A percentile compares a stretch with the other conserved stretches of the same genome.
Evolutionary conservation across 148 eudicot genomes (phyloP).

Genomic region (Chenopodium suecicum): DNA sequence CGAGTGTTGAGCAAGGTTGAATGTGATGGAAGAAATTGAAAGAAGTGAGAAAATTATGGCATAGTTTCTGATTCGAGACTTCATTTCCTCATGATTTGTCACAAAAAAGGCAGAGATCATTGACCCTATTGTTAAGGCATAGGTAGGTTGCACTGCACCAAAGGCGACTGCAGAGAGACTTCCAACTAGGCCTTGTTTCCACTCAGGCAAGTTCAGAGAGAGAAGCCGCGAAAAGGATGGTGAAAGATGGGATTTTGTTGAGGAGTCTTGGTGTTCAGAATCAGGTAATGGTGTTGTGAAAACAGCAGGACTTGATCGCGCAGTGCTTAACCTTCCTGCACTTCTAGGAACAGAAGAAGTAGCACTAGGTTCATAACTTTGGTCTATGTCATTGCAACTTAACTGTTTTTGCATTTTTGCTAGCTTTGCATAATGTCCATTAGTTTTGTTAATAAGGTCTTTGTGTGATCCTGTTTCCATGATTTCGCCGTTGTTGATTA

Average conservation of each 20-base stretch:
- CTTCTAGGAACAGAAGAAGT: slow-evolving; percentile 50
- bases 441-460: slow-evolving; percentile 44
- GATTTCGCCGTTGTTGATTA: slow-evolving; percentile 51
- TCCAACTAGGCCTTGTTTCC: slow-evolving; percentile 76
- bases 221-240: slow-evolving; percentile 57
- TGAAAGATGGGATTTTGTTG: slow-evolving; percentile 42
- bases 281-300: slow-evolving; percentile 37
- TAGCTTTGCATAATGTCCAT: slow-evolving; percentile 68
- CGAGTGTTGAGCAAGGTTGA: slow-evolving; percentile 68
- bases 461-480: slow-evolving; percentile 71
- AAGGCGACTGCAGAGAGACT: slow-evolving; percentile 64
- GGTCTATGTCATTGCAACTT: slow-evolving; percentile 36
- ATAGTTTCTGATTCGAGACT: slow-evolving; percentile 53
- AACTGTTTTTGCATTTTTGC: slow-evolving; percentile 74
- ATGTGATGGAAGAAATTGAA: slow-evolving; percentile 50
- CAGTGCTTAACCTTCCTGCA: slow-evolving; percentile 51
- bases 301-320: slow-evolving; percentile 55
- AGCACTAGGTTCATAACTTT: slow-evolving; percentile 25
- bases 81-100: slow-evolving; percentile 62
- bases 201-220: slow-evolving; percentile 65
- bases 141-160: slow-evolving; percentile 87
- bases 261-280: slow-evolving; percentile 16
- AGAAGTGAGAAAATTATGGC: slow-evolving; percentile 57
- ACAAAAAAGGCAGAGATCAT: slow-evolving; percentile 82
- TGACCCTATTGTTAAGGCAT: slow-evolving; percentile 85